Percentiles rank a stretch among this genome's conserved stretches.
Evolutionary conservation across 345 rosid species (phyloP).

Genomic region (Citrus trifoliata): DNA sequence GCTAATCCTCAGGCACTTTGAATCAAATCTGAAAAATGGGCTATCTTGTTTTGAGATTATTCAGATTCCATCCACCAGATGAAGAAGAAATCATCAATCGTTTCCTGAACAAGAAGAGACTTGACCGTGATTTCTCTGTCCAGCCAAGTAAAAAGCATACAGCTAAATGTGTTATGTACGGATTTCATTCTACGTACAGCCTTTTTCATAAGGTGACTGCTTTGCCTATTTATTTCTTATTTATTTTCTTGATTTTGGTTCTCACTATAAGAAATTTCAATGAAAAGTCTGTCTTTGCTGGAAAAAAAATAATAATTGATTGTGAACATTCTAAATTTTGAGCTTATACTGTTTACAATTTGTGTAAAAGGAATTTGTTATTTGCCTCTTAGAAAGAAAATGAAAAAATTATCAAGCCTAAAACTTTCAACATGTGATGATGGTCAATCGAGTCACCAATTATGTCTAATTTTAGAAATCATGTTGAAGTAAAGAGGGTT

Average conservation of each 20-base stretch:
- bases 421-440: too few relatives aligned
- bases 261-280: not conserved
- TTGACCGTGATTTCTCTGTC: too few relatives aligned
- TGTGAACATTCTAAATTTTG: not conserved
- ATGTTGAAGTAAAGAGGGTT: too few relatives aligned
- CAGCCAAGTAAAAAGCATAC: not conserved
- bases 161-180: not conserved
- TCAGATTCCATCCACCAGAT: too few relatives aligned
- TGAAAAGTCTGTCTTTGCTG: not conserved
- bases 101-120: not conserved
- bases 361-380: not conserved
- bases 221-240: not conserved
- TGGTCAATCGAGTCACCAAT: too few relatives aligned
- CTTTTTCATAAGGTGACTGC: not conserved
- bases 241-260: not conserved
- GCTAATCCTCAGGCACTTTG: too few relatives aligned
- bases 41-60: too few relatives aligned
- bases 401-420: too few relatives aligned
- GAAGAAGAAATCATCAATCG: constrained; percentile 33
- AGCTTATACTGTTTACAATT: not conserved
- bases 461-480: too few relatives aligned
- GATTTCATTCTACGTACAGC: not conserved
- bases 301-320: not conserved
- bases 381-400: not conserved
- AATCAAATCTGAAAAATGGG: too few relatives aligned